Evolutionary conservation across 202 grass and related monocot species (phyloP), one percentile per base, ranked within the genome.

Genomic region (Eragrostis tef): DNA sequence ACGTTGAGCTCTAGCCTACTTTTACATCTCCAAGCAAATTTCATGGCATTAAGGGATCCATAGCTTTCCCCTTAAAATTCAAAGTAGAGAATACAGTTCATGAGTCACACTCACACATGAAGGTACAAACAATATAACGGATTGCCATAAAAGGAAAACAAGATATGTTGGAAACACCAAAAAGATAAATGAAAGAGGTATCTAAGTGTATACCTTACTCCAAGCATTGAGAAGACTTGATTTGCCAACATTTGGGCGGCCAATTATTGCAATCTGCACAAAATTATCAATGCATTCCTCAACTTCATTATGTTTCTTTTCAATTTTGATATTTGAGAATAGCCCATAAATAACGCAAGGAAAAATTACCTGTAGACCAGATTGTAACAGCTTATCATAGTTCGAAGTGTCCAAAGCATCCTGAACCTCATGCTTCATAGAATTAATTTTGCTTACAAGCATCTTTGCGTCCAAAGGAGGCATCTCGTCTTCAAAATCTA

Each of bases 401-500:
- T 91, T 93, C 61, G 90, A 87, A 85, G 95, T 94, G 39, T 94
- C 95, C 66, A 98, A 62, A 27, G 92, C 95, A 75, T 91, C 80
- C 67, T 93, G 87, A 72, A 98, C 84, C 22, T 88, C 77, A 61
- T 79, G 80, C 68, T 61, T 82, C 92, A 98, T 98, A 70, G 60
- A 71, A 83, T 79, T 82, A 74, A 98, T 95, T 88, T 81, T 91
- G 48, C 71, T 71, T 50, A 90, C 64, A 79, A 98, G 80, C 70
- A 80, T 65, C 76, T 34, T 67, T 48, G 79, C 54, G 36, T 94
- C 85, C 64, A 98, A 84, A 20, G 85, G 83, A 72, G 95, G 92
- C 87, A 98, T 91, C 67, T 98, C 95, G 79, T 98, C 95, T 79
- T 98, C 92, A 83, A 98, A 98, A 89, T 98, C 95, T 71, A 98